Percentiles rank a stretch among this genome's conserved stretches.
Conservation (phyloP, 805 yeast species). For the Teunomyces atbi region DNA sequence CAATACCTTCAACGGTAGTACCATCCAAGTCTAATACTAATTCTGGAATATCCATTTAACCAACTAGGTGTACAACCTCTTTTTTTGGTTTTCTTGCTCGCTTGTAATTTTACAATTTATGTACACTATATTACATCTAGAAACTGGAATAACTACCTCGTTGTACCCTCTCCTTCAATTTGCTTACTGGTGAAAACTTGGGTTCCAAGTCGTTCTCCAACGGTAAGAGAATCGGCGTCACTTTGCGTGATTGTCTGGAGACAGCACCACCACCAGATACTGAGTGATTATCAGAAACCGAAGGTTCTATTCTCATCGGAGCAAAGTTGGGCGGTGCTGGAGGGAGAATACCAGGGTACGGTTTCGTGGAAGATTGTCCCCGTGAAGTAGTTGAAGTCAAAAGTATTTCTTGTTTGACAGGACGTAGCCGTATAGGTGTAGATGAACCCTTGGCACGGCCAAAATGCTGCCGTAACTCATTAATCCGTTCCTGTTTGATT, state of each 20-base stretch:
- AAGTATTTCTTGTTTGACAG: neutral
- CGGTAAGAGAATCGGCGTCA: slow-evolving; percentile 38
- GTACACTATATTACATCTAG: slow-evolving; percentile 3
- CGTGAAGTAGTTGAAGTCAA: slow-evolving; percentile 1
- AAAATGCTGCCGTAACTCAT: slow-evolving; percentile 34
- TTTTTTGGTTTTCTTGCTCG: neutral
- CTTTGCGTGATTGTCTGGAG: slow-evolving; percentile 27
- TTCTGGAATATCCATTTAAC: slow-evolving; percentile 31
- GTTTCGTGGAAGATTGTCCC: slow-evolving; percentile 6
- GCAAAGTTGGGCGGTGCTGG: slow-evolving; percentile 24
- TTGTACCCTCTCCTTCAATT: slow-evolving; percentile 23
- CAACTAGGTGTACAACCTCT: slow-evolving; percentile 4
- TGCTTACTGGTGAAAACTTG: slow-evolving; percentile 29
- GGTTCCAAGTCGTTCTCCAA: slow-evolving; percentile 26
- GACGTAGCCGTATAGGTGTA: slow-evolving; percentile 10
- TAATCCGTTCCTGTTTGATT: slow-evolving; percentile 30
- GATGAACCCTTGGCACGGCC: slow-evolving; percentile 21
- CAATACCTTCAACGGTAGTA: slow-evolving; percentile 12
- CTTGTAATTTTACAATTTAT: neutral
- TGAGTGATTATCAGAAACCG: slow-evolving; percentile 3
- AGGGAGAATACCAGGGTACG: slow-evolving; percentile 11
- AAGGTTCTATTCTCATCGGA: slow-evolving; percentile 1
- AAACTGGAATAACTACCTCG: slow-evolving; percentile 1
- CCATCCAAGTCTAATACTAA: slow-evolving; percentile 21
- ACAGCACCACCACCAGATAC: slow-evolving; percentile 26